These are phyloP conservation scores for Mycothermus thermophilus DNA, from an alignment of 495 filamentous ascomycete genomes.

Conservation along the genomic window DNA sequence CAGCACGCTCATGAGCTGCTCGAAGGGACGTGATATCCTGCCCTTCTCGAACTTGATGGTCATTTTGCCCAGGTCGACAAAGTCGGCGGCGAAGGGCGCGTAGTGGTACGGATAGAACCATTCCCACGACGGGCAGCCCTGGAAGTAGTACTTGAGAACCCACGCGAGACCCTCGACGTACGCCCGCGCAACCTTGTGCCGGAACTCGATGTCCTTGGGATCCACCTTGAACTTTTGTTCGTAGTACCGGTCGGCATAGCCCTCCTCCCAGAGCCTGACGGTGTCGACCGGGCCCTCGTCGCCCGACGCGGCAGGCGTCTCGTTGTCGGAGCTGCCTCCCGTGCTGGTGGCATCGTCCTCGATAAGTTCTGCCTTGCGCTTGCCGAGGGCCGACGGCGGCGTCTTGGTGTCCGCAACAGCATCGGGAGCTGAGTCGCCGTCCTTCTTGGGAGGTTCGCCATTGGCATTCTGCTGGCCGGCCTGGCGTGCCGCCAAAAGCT, in stretches of 20 bases:
- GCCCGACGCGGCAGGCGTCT: conserved; percentile 29
- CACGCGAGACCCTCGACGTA: conserved; percentile 97
- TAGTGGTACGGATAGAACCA: conserved; percentile 99
- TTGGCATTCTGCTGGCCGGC: conserved; percentile 2
- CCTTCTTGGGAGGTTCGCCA: conserved; percentile 2
- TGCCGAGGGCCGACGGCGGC: conserved; percentile 33
- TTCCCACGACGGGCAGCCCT: conserved; percentile 94
- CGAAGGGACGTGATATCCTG: conserved; percentile 76
- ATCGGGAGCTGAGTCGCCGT: background rate
- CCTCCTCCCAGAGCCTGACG: conserved; percentile 86
- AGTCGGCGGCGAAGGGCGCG: conserved; percentile 92
- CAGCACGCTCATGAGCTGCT: conserved; percentile 97
- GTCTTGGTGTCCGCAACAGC: conserved; percentile 6
- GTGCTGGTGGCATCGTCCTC: conserved; percentile 44
- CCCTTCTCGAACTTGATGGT: conserved; percentile 75
- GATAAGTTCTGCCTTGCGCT: conserved; percentile 44
- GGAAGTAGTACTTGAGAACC: conserved; percentile 97
- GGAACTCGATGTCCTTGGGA: conserved; percentile 67
- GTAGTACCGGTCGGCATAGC: conserved; percentile 92
- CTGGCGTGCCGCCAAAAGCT: conserved; percentile 45
- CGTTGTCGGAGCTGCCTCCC: conserved; percentile 30
- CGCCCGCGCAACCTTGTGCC: conserved; percentile 76
- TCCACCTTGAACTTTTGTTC: conserved; percentile 91
- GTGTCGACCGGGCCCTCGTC: conserved; percentile 60
- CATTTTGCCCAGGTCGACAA: conserved; percentile 69